Conservation (phyloP, 306 rosid species). For the Herpetospermum pedunculosum region DNA sequence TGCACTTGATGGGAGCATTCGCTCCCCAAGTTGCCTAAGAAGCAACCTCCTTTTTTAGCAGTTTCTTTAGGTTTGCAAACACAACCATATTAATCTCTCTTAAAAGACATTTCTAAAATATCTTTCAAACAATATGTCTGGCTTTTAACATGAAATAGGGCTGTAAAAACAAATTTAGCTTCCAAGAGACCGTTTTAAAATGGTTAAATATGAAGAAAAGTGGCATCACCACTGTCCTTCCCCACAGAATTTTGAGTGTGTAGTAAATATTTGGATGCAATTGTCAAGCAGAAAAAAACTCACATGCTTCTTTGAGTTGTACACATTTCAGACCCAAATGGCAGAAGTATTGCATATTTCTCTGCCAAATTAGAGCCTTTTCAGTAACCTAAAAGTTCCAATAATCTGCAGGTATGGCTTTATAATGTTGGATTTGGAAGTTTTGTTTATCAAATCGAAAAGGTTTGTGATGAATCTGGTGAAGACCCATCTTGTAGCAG, state of each 20-base stretch:
- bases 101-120: background rate
- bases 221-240: background rate
- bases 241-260: background rate
- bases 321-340: background rate
- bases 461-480: conserved; percentile 76
- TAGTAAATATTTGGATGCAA: background rate
- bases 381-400: conserved; percentile 11
- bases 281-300: background rate
- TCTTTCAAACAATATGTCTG: background rate
- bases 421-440: conserved; percentile 58
- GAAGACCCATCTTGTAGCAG: conserved; percentile 97
- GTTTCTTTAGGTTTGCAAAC: background rate
- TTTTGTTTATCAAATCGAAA: conserved; percentile 57
- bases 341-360: background rate
- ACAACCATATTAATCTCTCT: background rate
- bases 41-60: background rate
- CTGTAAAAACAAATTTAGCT: background rate
- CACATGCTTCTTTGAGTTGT: background rate
- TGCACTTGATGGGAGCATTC: background rate
- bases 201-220: background rate
- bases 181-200: background rate
- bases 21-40: background rate
- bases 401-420: conserved; percentile 79
- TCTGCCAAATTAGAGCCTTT: background rate
- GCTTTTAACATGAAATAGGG: background rate